Base-by-base conservation (phyloP, 2,329 filamentous ascomycete genomes). In the Sporothrix mexicana region DNA sequence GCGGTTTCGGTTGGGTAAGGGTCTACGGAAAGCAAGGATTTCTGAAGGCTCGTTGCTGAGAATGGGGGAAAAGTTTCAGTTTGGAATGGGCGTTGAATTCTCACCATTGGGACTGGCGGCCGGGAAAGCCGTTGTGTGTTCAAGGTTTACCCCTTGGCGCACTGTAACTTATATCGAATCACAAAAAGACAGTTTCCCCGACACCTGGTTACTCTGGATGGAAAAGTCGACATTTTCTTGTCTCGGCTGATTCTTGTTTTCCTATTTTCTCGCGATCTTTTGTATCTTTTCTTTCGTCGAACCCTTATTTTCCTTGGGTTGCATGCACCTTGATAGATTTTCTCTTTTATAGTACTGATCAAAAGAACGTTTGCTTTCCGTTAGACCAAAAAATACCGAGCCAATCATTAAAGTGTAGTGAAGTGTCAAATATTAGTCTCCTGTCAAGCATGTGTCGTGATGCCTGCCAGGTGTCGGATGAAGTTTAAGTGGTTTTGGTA, bases 91-190 rank as follows among this genome's bases (percentile, higher is more conserved):
- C 57, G 51, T 57, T 70, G 53, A 15, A 23, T 68, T 45, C 43
- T 23, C 25, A 25, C 66, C 17, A 41, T 12, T 53, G 66, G 66
- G 66, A 45, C 47, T 3, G 53, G 55, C 57, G 66, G 57, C 47
- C 43, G 71, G 71, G 72, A 64, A 47, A 70, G 72, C 68, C 68
- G 72, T 73, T 70, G 72, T 70, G 69, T 49, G 72, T 61, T 36
- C 59, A 36, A 53, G 64, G 70, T 66, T 67, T 51, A 49, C 25
- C 20, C 45, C 62, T 67, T 72, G 55, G 70, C 41, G 51, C 86
- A 86, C 84, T 89, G 87, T 89, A 89, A 88, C 88, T 86, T 88
- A 88, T 87, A 72, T 70, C 87, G 82, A 76, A 76, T 85, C 83
- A 83, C 85, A 85, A 82, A 45, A 36, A 72, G 85, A 86, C 86